Base-by-base conservation (phyloP, 352 stramenopile species). In the Phytophthora fragariae region DNA sequence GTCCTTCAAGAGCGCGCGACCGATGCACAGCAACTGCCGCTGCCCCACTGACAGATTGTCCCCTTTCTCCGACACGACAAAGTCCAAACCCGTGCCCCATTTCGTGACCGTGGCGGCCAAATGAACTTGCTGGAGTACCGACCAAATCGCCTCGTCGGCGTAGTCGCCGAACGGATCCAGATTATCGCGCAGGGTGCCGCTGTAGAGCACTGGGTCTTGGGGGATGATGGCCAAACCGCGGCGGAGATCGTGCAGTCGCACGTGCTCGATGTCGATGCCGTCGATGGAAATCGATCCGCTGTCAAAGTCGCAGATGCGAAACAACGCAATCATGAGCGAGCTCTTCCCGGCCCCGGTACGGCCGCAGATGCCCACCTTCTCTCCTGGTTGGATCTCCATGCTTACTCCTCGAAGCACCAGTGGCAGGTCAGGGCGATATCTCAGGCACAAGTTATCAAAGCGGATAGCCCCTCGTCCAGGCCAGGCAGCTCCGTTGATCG, bases 11-110 rank as follows among this genome's bases (percentile, higher is more conserved):
- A 99, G 76, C 8, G 97, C 97, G 55, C 97, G 84, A 1, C 93
- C 96, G 68, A 99, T 98, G 35, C 96, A 99, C 1, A 99, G 59
- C 2, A 99, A 81, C 71, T 99, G 96, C 2, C 96, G 76, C 77
- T 99, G 91, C 8, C 61, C 61, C 35, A 68, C 61, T 14, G 61
- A 68, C 49, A 68, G 21, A 24, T 68, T 68, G 21, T 68, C 90
- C 7, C 97, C 97, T 39, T 85, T 84, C 70, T 99, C 94, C 0
- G 89, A 76, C 2, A 99, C 86, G 37, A 86, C 59, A 44, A 95
- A 90, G 63, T 96, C 85, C 27, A 99, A 82, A 10, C 85, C 85
- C 24, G 60, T 39, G 15, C 72, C 70, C 72, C 65, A 78, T 80
- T 57, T 94, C 86, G 67, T 97, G 82, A 81, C 71, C 9, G n/a